A percentile compares a stretch with the other conserved stretches of the same genome.
Conservation (phyloP, 306 rosid species). For the Malus sylvestris region DNA sequence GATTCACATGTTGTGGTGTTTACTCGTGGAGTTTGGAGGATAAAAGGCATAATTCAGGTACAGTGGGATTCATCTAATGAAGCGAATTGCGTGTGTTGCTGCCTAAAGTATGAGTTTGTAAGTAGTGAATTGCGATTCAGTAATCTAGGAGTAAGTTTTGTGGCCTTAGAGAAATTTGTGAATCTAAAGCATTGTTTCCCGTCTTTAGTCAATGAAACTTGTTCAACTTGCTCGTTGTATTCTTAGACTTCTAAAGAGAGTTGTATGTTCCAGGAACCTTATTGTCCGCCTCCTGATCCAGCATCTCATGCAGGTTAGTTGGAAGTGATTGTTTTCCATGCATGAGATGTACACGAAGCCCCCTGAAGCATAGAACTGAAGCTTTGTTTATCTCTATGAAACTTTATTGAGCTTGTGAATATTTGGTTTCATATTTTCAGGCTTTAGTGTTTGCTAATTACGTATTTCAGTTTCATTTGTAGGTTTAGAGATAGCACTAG, state of each 20-base stretch:
- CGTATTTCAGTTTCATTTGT: neutral
- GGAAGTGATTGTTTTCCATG: neutral
- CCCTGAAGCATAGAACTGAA: neutral
- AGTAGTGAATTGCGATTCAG: neutral
- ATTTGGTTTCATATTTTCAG: neutral
- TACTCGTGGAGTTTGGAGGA: slow-evolving; percentile 87
- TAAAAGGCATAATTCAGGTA: slow-evolving; percentile 99
- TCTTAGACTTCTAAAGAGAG: slow-evolving; percentile 1
- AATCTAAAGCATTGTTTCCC: neutral
- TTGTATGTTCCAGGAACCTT: slow-evolving; percentile 9
- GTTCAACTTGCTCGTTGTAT: neutral
- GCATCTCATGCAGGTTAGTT: slow-evolving; percentile 21
- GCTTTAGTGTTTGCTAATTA: neutral
- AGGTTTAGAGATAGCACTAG: neutral
- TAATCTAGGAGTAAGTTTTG: neutral
- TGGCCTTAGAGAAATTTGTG: neutral
- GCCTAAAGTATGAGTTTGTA: neutral
- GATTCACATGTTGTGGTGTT: slow-evolving; percentile 72
- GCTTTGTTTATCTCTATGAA: neutral
- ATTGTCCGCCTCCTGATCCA: slow-evolving; percentile 3
- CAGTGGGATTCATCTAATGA: neutral
- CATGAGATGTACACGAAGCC: slow-evolving; percentile 1
- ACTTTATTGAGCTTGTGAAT: slow-evolving; percentile 1
- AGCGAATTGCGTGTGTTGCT: neutral
- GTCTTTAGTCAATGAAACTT: neutral